Percentiles rank a stretch among this genome's conserved stretches.
Evolutionary conservation across 179 eudicot species (phyloP).

Genomic region (Pouteria campechiana): DNA sequence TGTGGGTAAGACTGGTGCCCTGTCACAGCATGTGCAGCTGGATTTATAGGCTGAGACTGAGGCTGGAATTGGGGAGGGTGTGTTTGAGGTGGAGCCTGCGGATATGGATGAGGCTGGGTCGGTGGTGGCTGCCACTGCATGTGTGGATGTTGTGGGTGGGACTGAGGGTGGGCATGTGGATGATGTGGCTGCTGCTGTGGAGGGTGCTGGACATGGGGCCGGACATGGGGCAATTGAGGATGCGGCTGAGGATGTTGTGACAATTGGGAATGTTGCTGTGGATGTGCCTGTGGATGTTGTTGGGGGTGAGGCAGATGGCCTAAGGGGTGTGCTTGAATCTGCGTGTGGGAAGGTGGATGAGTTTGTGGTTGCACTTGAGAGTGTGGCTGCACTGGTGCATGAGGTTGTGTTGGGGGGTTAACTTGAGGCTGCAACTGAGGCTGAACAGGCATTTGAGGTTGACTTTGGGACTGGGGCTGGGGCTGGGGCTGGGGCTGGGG

Average conservation of each 20-base stretch:
- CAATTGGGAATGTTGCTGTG: slow-evolving; percentile 21
- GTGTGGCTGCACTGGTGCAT: too few species aligned
- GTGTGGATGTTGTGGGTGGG: slow-evolving; percentile 28
- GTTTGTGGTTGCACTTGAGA: slow-evolving; percentile 9
- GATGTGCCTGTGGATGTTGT: slow-evolving; percentile 15
- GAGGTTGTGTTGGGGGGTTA: slow-evolving; percentile 7
- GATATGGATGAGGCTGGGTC: slow-evolving; percentile 17
- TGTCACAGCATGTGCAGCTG: slow-evolving; percentile 29
- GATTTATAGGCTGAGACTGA: slow-evolving; percentile 15
- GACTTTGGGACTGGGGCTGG: slow-evolving; percentile 7
- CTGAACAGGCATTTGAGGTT: neutral
- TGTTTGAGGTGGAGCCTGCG: slow-evolving; percentile 21
- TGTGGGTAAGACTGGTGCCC: slow-evolving; percentile 64
- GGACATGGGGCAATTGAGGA: slow-evolving; percentile 11
- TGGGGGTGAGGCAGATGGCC: slow-evolving; percentile 5
- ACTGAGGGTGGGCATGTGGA: slow-evolving; percentile 22
- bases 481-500: slow-evolving; percentile 15
- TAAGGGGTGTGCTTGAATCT: slow-evolving; percentile 21
- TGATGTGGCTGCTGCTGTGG: slow-evolving; percentile 21
- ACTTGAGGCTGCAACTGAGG: slow-evolving; percentile 11
- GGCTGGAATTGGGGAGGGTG: slow-evolving; percentile 32
- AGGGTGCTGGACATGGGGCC: slow-evolving; percentile 14
- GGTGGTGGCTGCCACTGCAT: too few species aligned
- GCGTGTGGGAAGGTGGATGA: slow-evolving; percentile 9
- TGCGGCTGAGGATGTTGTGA: slow-evolving; percentile 21